These are phyloP conservation scores for Populus nigra DNA, from an alignment of 345 rosid genomes.

Conservation along the genomic window DNA sequence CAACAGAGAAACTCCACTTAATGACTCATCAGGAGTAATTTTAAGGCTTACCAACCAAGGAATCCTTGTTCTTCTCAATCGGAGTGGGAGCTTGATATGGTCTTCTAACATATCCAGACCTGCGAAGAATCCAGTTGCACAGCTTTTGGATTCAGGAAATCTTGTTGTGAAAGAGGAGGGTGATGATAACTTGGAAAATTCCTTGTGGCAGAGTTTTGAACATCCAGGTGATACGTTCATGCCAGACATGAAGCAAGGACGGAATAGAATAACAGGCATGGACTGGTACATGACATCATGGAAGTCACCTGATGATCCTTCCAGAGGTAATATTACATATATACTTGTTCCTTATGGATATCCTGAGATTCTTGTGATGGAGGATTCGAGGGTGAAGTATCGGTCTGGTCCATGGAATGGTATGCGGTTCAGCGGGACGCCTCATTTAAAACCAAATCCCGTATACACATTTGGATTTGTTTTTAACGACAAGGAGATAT, in stretches of 20 bases:
- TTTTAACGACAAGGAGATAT: neutral
- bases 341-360: constrained; percentile 21
- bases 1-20: neutral
- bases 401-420: constrained; percentile 43
- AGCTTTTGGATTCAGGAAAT: too few species aligned
- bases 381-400: constrained; percentile 9
- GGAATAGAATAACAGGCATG: neutral
- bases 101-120: neutral
- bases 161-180: too few species aligned
- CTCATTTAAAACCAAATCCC: neutral
- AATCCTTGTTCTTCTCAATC: neutral
- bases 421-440: constrained; percentile 17
- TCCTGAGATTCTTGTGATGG: constrained; percentile 20
- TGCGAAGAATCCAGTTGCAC: neutral
- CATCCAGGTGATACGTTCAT: neutral
- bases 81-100: neutral
- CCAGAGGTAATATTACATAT: constrained; percentile 26
- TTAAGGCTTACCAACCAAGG: neutral
- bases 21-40: neutral
- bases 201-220: too few species aligned
- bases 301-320: constrained; percentile 37
- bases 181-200: too few species aligned
- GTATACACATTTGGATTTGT: neutral
- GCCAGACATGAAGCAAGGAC: neutral
- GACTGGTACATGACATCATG: constrained; percentile 29